Conservation (phyloP, 768 basidiomycete genomes). For the Hygrophorus pudorinus region DNA sequence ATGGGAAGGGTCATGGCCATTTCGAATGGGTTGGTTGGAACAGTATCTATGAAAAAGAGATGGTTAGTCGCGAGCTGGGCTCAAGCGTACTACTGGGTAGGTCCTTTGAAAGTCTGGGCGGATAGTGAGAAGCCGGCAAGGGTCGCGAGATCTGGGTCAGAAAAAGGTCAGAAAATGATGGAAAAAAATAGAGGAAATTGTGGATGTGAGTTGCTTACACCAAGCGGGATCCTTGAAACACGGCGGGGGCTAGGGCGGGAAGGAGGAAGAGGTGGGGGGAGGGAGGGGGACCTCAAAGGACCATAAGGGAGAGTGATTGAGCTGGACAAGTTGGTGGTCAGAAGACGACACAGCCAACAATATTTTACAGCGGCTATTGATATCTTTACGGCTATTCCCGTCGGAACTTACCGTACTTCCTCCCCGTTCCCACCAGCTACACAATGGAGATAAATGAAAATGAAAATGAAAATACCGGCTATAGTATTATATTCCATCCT, state of each 20-base stretch:
- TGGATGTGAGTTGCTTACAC: constrained; percentile 19
- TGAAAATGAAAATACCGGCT: too few relatives aligned
- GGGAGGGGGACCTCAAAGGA: constrained; percentile 5
- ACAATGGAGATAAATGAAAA: too few relatives aligned
- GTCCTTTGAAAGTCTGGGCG: constrained; percentile 24
- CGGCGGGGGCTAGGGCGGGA: constrained; percentile 31
- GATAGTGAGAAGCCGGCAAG: constrained; percentile 68
- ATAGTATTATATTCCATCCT: too few relatives aligned
- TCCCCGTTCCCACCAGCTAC: too few relatives aligned
- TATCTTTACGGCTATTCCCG: too few relatives aligned
- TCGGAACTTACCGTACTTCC: too few relatives aligned
- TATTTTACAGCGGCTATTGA: too few relatives aligned
- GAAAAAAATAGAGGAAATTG: constrained; percentile 2
- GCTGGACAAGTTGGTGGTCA: too few relatives aligned
- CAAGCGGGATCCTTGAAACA: constrained; percentile 41
- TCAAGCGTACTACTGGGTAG: constrained; percentile 47
- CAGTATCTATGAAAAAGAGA: not conserved
- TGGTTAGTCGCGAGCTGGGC: constrained; percentile 48
- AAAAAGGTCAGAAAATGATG: constrained; percentile 10
- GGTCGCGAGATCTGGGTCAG: constrained; percentile 75
- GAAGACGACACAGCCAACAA: too few relatives aligned
- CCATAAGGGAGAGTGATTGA: constrained; percentile 2
- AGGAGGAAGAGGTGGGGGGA: constrained; percentile 11
- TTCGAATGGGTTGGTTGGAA: too few relatives aligned
- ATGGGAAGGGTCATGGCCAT: constrained; percentile 28